Conservation (phyloP, 371 early-diverging fungal genomes). For the Lichtheimia ornata region DNA sequence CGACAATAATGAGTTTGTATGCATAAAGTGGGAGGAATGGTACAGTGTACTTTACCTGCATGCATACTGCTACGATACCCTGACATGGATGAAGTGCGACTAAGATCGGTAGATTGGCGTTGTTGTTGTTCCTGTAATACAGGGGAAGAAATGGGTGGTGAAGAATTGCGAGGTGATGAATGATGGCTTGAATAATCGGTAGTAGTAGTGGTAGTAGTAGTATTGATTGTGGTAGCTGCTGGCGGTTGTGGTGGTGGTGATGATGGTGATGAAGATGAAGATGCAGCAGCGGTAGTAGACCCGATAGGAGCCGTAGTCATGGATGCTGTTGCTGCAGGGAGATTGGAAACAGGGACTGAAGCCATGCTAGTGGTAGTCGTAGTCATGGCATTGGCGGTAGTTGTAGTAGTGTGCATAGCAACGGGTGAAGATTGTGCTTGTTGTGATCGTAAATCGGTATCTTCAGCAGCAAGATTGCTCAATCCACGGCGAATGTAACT, state of each 20-base stretch:
- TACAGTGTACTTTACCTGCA: constrained; percentile 14
- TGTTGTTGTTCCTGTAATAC: constrained; percentile 11
- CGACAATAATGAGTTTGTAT: background rate
- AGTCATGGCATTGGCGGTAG: background rate
- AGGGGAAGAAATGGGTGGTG: constrained; percentile 10
- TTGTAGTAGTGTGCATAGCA: background rate
- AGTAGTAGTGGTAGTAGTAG: background rate
- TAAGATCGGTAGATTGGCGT: constrained; percentile 10
- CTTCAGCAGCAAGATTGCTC: constrained; percentile 64
- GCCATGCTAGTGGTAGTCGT: too few relatives aligned
- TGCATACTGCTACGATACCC: constrained; percentile 16
- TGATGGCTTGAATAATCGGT: constrained; percentile 3
- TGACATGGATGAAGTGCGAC: constrained; percentile 11
- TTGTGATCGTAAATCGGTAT: constrained; percentile 35
- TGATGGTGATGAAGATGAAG: constrained; percentile 1
- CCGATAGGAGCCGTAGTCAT: constrained; percentile 6
- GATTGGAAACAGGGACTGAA: background rate
- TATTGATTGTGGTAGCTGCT: background rate
- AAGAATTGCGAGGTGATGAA: constrained; percentile 14
- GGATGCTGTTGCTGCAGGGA: constrained; percentile 1
- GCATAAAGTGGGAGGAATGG: background rate
- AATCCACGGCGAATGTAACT: constrained; percentile 76
- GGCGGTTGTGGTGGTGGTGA: background rate
- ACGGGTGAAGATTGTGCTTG: background rate
- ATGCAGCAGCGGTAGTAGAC: background rate